These are phyloP conservation scores for Sarocladiaceae sp. DNA, from an alignment of 2,329 filamentous ascomycete genomes.

Conservation along the genomic window DNA sequence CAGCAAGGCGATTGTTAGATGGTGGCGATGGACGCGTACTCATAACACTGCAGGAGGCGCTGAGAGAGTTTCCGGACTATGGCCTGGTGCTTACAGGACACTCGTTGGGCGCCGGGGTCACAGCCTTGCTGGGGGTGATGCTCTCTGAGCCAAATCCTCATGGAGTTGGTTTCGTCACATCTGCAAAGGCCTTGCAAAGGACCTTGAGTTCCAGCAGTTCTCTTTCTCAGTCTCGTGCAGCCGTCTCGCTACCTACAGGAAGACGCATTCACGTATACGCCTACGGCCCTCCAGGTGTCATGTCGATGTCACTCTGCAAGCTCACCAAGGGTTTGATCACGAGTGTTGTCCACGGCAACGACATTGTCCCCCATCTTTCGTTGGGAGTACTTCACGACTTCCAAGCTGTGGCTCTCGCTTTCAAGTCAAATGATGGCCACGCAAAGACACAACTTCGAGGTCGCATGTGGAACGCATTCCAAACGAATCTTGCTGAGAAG, in stretches of 20 bases:
- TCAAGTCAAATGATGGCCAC: constrained; percentile 66
- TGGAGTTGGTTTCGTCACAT: constrained; percentile 60
- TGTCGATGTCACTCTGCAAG: constrained; percentile 65
- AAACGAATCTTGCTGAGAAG: constrained; percentile 55
- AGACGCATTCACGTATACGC: constrained; percentile 76
- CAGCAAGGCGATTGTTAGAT: constrained; percentile 62
- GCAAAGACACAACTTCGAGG: constrained; percentile 64
- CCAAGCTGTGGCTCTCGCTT: constrained; percentile 66
- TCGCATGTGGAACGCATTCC: constrained; percentile 62
- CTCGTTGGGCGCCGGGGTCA: constrained; percentile 66
- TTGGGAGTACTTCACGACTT: constrained; percentile 72
- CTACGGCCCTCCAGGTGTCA: constrained; percentile 69
- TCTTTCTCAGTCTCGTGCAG: neutral
- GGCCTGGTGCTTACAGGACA: constrained; percentile 67
- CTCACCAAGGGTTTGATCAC: constrained; percentile 72
- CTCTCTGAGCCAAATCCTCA: constrained; percentile 57
- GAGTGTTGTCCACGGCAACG: constrained; percentile 67
- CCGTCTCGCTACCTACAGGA: constrained; percentile 55
- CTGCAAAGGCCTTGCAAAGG: constrained; percentile 38
- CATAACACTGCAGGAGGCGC: constrained; percentile 59
- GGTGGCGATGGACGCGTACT: constrained; percentile 65
- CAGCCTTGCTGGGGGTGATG: constrained; percentile 66
- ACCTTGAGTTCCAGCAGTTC: neutral
- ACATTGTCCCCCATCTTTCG: constrained; percentile 70
- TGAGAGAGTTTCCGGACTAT: constrained; percentile 65